Evolutionary conservation across 768 basidiomycete genomes (phyloP), one percentile per base, ranked within the genome.

Genomic region (Glaciozyma antarctica): DNA sequence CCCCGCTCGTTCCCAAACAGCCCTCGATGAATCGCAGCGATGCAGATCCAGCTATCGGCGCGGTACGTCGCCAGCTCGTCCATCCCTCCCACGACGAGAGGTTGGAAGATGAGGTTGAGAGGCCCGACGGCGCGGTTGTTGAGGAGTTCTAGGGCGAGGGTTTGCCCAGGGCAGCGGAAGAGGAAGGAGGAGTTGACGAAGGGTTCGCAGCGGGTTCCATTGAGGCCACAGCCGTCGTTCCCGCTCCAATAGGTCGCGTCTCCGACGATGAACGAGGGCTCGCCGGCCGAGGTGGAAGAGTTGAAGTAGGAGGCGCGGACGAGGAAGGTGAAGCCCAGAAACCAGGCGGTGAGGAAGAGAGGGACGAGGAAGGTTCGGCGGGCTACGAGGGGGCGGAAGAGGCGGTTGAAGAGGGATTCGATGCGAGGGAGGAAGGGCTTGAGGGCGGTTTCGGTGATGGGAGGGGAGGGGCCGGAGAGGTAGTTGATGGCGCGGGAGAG

Each of bases 21-120:
- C 76, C 75, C 90, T 85, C 85, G 83, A 78, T 91, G 89, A 48
- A 85, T 79, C 48, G 88, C 90, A 49, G 90, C 85, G 49, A 88
- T 84, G 75, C 90, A 92, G 45, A 91, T 82, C 75, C 91, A 92
- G 62, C 81, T 84, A 75, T 92, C 90, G 2, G 84, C 88, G 73
- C 90, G 81, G 73, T 91, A 92, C 6, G 88, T 90, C 21, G 74
- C 73, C 55, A 84, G 79, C 0, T 66, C 66, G 76, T 90, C 88
- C 3, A 89, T 88, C 22, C 90, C 90, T n/a, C 90, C 90, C 2
- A 92, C 86, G 55, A 92, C 80, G 28, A 91, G 79, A 10, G 89
- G 88, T 26, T 82, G 81, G 69, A 83, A 88, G 54, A 82, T 83
- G 44, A 85, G 79, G 67, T 85, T 79, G 62, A 83, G 76, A 57